Base-by-base conservation (phyloP, 225 moss, liverwort and hornwort genomes). In the Polytrichum commune region DNA sequence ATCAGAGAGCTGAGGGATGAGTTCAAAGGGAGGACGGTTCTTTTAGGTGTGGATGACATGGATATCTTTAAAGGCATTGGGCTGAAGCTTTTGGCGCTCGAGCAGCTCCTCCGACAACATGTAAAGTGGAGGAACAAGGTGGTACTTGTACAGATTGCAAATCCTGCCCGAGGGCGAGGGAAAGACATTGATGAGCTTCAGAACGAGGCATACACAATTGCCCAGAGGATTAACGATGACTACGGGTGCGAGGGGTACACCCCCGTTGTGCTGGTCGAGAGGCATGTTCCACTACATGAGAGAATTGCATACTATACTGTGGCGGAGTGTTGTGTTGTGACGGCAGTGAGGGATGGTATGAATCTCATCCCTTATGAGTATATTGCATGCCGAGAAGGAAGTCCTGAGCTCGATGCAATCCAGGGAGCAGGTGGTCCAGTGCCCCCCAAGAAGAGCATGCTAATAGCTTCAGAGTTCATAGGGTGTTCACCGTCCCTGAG, bases 401-500 rank as follows among this genome's bases (percentile, higher is more conserved):
- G 75, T 32, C 73, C 81, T 0, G 80, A 77, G 35, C 77, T 76
- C 29, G 88, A 84, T 76, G 80, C 86, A 5, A 74, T 28, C 27
- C 66, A 75, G 55, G 54, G 79, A 22, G 63, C 69, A 35, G 73
- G 80, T 38, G 73, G 77, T 22, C 75, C 86, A 5, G 65, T 64
- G 9, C 69, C 75, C 1, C 53, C 80, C 29, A 84, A 89, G 64
- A 89, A 82, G 62, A 93, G 93, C 67, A 95, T 91, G 84, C 75
- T 95, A 19, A 88, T 95, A 19, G 90, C 93, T 24, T 95, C 95
- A 7, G 95, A 95, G 80, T 95, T 95, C 53, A 95, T 95, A 9
- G 95, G 95, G 8, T 95, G 95, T 77, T 95, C 95, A n/a, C 95
- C 95, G 1, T 95, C 95, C 3, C 62, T 95, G 55, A 95, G 95